phyloP scores from a whole-genome alignment of 1,139 yeast genomes.

The Blastobotrys raffinosifermentans region DNA sequence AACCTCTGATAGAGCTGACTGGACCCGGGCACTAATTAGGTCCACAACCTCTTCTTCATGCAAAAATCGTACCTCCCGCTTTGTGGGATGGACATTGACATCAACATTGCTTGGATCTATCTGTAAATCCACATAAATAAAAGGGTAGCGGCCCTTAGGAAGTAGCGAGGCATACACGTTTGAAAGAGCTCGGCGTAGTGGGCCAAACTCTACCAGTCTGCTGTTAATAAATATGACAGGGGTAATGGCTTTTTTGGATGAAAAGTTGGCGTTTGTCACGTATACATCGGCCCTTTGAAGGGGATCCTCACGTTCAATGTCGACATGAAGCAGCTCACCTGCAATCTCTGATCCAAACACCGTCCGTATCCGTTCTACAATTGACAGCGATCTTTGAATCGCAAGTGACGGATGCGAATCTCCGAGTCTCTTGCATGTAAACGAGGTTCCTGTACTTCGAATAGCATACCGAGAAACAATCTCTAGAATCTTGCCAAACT shows the following conservation, averaged over 20 bases:
- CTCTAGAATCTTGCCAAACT: conserved; percentile 69
- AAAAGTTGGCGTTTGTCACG: conserved; percentile 66
- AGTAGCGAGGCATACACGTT: conserved; percentile 61
- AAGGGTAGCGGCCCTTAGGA: conserved; percentile 78
- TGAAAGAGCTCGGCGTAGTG: conserved; percentile 61
- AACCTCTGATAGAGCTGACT: conserved; percentile 46
- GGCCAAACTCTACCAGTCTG: conserved; percentile 77
- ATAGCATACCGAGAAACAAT: conserved; percentile 81
- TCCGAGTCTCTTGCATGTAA: conserved; percentile 74
- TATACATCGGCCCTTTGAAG: conserved; percentile 46
- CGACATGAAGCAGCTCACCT: conserved; percentile 48
- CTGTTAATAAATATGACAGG: conserved; percentile 82
- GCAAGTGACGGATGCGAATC: conserved; percentile 35
- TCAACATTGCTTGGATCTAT: conserved; percentile 70
- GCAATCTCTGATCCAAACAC: conserved; percentile 72
- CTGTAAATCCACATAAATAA: conserved; percentile 63
- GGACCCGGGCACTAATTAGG: conserved; percentile 45
- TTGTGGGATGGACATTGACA: conserved; percentile 95
- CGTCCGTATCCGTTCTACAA: conserved; percentile 59
- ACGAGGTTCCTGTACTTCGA: conserved; percentile 63
- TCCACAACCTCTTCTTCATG: conserved; percentile 83
- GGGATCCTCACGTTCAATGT: conserved; percentile 16
- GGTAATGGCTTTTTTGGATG: conserved; percentile 56
- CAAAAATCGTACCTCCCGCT: conserved; percentile 82
- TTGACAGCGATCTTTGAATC: conserved; percentile 18